Evolutionary conservation across 306 rosid genomes (phyloP).

Genomic region (Ochetophila trinervis): DNA sequence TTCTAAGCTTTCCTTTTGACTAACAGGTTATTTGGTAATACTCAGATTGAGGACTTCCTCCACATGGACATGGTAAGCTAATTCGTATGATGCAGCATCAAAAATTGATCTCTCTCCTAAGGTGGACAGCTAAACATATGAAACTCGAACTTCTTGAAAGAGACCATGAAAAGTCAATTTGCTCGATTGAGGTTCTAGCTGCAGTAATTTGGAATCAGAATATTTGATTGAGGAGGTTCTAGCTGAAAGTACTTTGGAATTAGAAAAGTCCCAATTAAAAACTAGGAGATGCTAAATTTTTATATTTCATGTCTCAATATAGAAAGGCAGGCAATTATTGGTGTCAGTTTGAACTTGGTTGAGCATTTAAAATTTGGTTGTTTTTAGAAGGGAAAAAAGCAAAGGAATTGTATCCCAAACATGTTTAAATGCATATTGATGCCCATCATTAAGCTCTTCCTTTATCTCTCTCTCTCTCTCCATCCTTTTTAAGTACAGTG

Average conservation of each 20-base stretch:
- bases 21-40: constrained; percentile 55
- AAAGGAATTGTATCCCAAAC: too few relatives aligned
- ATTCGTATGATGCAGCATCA: constrained; percentile 7
- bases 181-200: too few relatives aligned
- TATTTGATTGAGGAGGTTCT: neutral
- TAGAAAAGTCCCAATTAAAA: neutral
- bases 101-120: neutral
- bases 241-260: neutral
- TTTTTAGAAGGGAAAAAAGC: too few relatives aligned
- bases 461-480: too few relatives aligned
- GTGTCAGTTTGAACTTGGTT: too few relatives aligned
- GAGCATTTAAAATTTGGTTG: too few relatives aligned
- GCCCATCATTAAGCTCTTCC: too few relatives aligned
- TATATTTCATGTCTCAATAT: too few relatives aligned
- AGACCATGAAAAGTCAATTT: neutral
- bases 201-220: too few relatives aligned
- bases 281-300: neutral
- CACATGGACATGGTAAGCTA: constrained; percentile 74
- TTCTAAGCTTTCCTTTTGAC: constrained; percentile 31
- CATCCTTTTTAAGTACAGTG: too few relatives aligned
- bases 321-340: too few relatives aligned
- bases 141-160: neutral
- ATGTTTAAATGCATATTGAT: too few relatives aligned
- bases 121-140: neutral
- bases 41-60: constrained; percentile 43